Percentiles rank a stretch among this genome's conserved stretches.
These are phyloP conservation scores for Debaryomycetaceae sp. DNA, from an alignment of 1,139 yeast genomes.

Conservation along the genomic window DNA sequence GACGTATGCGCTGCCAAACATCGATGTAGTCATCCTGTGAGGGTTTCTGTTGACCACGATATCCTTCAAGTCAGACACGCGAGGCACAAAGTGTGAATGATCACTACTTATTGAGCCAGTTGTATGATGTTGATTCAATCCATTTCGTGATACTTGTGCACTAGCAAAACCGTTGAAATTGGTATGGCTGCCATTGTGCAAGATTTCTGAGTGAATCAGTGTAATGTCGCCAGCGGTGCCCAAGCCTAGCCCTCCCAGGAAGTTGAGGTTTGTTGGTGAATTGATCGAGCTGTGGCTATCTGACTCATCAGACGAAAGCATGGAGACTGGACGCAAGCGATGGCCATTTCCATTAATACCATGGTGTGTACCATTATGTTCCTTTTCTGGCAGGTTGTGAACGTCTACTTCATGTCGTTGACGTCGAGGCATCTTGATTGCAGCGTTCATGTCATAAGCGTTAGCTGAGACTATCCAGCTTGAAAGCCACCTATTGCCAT, in stretches of 20 bases:
- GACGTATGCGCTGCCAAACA: slow-evolving; percentile 2
- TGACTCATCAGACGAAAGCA: too few relatives aligned
- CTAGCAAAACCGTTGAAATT: slow-evolving; percentile 7
- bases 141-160: slow-evolving; percentile 8
- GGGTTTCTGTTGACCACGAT: slow-evolving; percentile 17
- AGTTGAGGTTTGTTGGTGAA: too few relatives aligned
- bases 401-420: neutral
- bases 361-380: slow-evolving; percentile 1
- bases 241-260: slow-evolving; percentile 33
- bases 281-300: too few relatives aligned
- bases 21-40: slow-evolving; percentile 1
- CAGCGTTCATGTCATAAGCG: slow-evolving; percentile 19
- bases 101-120: slow-evolving; percentile 21
- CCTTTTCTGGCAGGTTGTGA: slow-evolving; percentile 5
- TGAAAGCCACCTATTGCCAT: slow-evolving; percentile 27
- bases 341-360: neutral
- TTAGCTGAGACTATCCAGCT: slow-evolving; percentile 34
- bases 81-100: slow-evolving; percentile 21
- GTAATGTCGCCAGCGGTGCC: slow-evolving; percentile 41
- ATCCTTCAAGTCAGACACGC: slow-evolving; percentile 45
- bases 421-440: neutral
- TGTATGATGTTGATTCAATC: slow-evolving; percentile 9
- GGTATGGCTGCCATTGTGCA: slow-evolving; percentile 14
- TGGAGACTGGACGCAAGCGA: too few relatives aligned
- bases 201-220: slow-evolving; percentile 38